A percentile compares a stretch with the other conserved stretches of the same genome.
Conservation (phyloP, 2,329 filamentous ascomycete genomes). For the Cylindrodendrum hubeiense region DNA sequence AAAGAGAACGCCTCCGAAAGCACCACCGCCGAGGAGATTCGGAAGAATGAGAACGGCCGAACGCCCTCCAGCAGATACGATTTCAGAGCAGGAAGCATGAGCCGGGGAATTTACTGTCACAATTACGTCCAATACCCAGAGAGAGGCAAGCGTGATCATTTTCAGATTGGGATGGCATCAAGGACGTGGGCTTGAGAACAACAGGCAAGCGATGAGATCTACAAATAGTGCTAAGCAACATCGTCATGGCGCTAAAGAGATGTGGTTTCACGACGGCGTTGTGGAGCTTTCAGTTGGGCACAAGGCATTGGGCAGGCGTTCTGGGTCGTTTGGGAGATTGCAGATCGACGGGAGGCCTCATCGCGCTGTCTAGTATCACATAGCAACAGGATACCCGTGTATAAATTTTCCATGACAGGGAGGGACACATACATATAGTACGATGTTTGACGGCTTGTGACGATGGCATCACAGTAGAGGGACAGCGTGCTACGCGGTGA, state of each 20-base stretch:
- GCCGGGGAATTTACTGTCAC: not conserved
- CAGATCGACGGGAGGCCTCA: slow-evolving; percentile 17
- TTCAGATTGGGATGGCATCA: not conserved
- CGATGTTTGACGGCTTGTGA: slow-evolving; percentile 19
- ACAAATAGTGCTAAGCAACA: not conserved
- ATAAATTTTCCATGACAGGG: slow-evolving; percentile 8
- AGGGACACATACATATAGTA: not conserved
- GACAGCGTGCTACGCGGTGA: not conserved
- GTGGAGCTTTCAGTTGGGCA: slow-evolving; percentile 28
- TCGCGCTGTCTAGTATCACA: slow-evolving; percentile 11
- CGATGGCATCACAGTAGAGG: slow-evolving; percentile 18
- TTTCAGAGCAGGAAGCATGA: slow-evolving; percentile 31
- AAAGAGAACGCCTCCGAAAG: slow-evolving; percentile 60
- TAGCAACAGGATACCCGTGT: slow-evolving; percentile 21
- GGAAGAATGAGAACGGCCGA: slow-evolving; percentile 56
- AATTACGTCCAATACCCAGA: not conserved
- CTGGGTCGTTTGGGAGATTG: slow-evolving; percentile 19
- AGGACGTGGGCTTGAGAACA: not conserved
- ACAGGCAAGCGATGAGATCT: slow-evolving; percentile 3
- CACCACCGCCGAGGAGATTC: slow-evolving; percentile 60
- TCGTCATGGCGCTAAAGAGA: slow-evolving; percentile 16
- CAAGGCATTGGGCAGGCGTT: slow-evolving; percentile 30
- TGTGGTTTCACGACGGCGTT: slow-evolving; percentile 25
- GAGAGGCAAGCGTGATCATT: not conserved
- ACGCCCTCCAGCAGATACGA: slow-evolving; percentile 43